Conservation (phyloP, 1,139 yeast species). For the Suhomyces terraborum region DNA sequence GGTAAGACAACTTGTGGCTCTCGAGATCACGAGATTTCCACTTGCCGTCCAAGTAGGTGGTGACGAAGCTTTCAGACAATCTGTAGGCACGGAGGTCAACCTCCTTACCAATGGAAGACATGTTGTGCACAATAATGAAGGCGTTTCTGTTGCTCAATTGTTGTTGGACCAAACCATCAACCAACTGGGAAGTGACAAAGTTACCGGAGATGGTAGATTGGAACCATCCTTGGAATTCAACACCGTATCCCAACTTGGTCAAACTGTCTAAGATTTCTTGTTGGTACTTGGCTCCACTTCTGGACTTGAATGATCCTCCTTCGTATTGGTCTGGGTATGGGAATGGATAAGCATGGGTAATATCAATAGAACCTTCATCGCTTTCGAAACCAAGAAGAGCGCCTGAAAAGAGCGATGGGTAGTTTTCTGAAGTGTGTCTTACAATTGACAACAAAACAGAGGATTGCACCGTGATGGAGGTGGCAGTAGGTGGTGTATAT, state of each 20-base stretch:
- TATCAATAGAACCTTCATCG: slow-evolving; percentile 49
- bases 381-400: slow-evolving; percentile 77
- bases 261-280: slow-evolving; percentile 66
- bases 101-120: slow-evolving; percentile 64
- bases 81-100: slow-evolving; percentile 71
- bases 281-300: slow-evolving; percentile 69
- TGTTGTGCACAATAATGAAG: slow-evolving; percentile 72
- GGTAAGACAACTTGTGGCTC: slow-evolving; percentile 61
- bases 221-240: slow-evolving; percentile 83
- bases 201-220: slow-evolving; percentile 70
- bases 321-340: slow-evolving; percentile 57
- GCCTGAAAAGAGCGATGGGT: slow-evolving; percentile 71
- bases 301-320: slow-evolving; percentile 56
- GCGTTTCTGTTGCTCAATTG: slow-evolving; percentile 68
- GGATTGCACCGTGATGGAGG: slow-evolving; percentile 51
- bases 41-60: slow-evolving; percentile 56
- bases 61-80: slow-evolving; percentile 63
- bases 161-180: slow-evolving; percentile 68
- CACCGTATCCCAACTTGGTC: slow-evolving; percentile 65
- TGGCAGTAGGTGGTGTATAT: slow-evolving; percentile 47
- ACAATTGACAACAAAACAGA: slow-evolving; percentile 69
- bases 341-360: slow-evolving; percentile 69
- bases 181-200: slow-evolving; percentile 63
- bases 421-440: slow-evolving; percentile 70
- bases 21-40: slow-evolving; percentile 70